These are phyloP conservation scores for Pestalotiopsis sp. DNA, from an alignment of 2,329 filamentous ascomycete species.

Conservation along the genomic window DNA sequence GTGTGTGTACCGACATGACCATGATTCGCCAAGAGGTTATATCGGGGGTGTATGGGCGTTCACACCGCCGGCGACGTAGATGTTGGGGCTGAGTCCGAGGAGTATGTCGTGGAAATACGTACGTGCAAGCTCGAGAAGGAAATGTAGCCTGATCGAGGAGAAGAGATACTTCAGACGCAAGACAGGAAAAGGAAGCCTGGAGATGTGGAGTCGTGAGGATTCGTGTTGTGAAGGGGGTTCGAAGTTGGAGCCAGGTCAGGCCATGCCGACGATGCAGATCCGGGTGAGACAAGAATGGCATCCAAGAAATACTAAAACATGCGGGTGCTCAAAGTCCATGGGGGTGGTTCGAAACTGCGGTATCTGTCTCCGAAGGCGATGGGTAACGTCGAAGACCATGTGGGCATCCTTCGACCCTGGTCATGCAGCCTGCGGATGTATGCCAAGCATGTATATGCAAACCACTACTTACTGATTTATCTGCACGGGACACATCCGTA, in stretches of 20 bases:
- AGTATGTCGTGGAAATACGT: not conserved
- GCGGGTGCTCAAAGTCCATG: not conserved
- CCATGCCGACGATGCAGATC: not conserved
- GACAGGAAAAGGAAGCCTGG: not conserved
- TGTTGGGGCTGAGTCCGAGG: not conserved
- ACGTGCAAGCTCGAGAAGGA: not conserved
- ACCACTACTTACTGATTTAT: not conserved
- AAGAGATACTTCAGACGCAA: not conserved
- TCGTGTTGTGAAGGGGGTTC: not conserved
- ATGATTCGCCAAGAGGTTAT: not conserved
- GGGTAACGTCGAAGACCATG: conserved; percentile 4
- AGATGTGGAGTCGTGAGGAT: not conserved
- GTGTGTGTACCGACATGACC: not conserved
- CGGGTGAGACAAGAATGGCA: not conserved
- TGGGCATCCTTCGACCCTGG: conserved; percentile 3
- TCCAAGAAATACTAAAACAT: not conserved
- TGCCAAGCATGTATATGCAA: conserved; percentile 5
- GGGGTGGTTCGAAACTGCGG: not conserved
- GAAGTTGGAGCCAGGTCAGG: not conserved
- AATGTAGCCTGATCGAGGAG: not conserved
- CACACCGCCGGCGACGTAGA: not conserved
- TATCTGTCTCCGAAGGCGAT: not conserved
- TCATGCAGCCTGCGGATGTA: conserved; percentile 6
- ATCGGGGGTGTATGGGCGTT: not conserved
- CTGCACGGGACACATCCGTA: conserved; percentile 2